Conservation (phyloP, 2,329 filamentous ascomycete genomes). For the Emmonsiellopsis sp. region DNA sequence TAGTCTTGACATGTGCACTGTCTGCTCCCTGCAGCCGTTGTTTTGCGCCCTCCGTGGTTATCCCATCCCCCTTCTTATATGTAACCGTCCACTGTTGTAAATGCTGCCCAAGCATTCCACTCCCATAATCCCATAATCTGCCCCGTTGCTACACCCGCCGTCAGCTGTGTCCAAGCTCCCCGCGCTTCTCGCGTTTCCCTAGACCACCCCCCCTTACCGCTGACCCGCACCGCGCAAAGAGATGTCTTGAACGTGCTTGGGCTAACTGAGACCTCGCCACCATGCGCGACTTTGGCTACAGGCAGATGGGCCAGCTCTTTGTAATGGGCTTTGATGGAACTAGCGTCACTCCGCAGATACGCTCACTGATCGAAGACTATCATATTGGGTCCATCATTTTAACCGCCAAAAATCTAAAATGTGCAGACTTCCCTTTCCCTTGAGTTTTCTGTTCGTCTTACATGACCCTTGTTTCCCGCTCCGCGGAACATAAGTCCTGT, state of each 20-base stretch:
- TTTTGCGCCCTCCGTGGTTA: too few species aligned
- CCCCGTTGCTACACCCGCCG: too few species aligned
- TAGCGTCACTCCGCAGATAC: slow-evolving; percentile 53
- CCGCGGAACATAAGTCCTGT: not conserved
- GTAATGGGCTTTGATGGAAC: slow-evolving; percentile 63
- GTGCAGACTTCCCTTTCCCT: slow-evolving; percentile 38
- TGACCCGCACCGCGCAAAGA: not conserved
- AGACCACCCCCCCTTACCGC: not conserved
- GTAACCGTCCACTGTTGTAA: too few species aligned
- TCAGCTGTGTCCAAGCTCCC: too few species aligned
- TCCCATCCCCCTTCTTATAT: too few species aligned
- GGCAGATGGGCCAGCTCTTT: slow-evolving; percentile 50
- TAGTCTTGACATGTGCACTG: too few species aligned
- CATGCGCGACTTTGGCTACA: slow-evolving; percentile 58
- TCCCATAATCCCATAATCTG: too few species aligned
- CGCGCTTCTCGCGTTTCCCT: too few species aligned
- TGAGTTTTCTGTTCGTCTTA: not conserved
- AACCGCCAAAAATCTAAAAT: slow-evolving; percentile 58
- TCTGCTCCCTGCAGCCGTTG: too few species aligned
- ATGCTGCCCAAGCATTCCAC: too few species aligned
- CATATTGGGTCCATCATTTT: slow-evolving; percentile 77
- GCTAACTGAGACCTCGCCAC: slow-evolving; percentile 47
- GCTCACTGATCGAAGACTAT: slow-evolving; percentile 53
- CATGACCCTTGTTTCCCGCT: too few species aligned
- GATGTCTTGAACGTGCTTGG: slow-evolving; percentile 11